Percentiles rank a stretch among this genome's conserved stretches.
Conservation (phyloP, 306 rosid species). For the Glycine latifolia region DNA sequence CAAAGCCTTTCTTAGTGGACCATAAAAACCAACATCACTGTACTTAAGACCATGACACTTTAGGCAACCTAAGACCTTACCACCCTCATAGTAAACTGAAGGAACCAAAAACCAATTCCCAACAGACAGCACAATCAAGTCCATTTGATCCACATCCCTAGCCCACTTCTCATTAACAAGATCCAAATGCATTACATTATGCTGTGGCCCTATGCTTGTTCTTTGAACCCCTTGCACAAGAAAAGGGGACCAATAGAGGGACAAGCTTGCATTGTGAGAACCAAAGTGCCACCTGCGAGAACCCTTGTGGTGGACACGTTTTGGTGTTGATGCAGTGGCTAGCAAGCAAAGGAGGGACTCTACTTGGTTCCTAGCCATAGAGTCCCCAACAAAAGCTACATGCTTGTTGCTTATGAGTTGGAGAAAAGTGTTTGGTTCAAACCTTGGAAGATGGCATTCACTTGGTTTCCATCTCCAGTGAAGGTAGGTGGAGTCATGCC, state of each 20-base stretch:
- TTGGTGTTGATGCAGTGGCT: constrained; percentile 58
- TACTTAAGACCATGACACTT: constrained; percentile 59
- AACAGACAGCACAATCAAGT: constrained; percentile 65
- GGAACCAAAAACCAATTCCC: constrained; percentile 87
- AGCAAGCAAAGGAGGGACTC: constrained; percentile 84
- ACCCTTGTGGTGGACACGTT: constrained; percentile 55
- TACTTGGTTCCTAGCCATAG: constrained; percentile 82
- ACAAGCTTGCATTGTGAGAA: constrained; percentile 61
- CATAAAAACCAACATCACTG: constrained; percentile 69
- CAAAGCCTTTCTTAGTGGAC: constrained; percentile 66
- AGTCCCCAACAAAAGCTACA: constrained; percentile 78
- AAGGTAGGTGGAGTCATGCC: constrained; percentile 63
- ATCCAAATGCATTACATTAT: constrained; percentile 66
- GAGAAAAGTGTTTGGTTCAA: constrained; percentile 71
- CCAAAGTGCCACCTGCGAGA: constrained; percentile 64
- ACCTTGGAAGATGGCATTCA: constrained; percentile 68
- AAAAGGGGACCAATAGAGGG: constrained; percentile 84
- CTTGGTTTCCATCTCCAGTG: constrained; percentile 80
- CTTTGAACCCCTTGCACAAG: constrained; percentile 73
- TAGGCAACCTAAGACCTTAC: constrained; percentile 62
- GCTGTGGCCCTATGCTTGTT: constrained; percentile 47
- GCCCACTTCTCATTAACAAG: constrained; percentile 68
- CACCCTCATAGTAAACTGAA: constrained; percentile 69
- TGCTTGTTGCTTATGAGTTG: constrained; percentile 60
- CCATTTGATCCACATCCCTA: constrained; percentile 57